A percentile compares a stretch with the other conserved stretches of the same genome.
These are phyloP conservation scores for Fusarium tupiense DNA, from an alignment of 2,329 filamentous ascomycete genomes.

Conservation along the genomic window DNA sequence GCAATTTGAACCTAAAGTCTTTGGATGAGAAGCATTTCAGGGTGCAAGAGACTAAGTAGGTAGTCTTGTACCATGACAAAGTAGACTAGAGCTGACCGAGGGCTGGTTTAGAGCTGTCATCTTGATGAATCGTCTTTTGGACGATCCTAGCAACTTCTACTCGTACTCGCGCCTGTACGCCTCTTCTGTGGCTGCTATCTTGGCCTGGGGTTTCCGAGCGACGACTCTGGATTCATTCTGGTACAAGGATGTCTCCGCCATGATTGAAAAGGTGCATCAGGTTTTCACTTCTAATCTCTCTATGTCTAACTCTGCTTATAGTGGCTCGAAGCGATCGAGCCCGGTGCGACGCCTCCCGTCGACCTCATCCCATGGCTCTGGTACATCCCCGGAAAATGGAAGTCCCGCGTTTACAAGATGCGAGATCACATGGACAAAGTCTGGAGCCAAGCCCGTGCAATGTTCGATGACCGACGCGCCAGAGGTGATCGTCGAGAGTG, in stretches of 20 bases:
- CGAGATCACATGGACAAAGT: not conserved
- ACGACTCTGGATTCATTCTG: not conserved
- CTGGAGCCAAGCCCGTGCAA: not conserved
- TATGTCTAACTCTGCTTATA: not conserved
- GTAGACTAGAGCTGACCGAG: not conserved
- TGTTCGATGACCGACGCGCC: not conserved
- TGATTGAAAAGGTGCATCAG: not conserved
- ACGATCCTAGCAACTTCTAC: not conserved
- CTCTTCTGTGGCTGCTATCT: not conserved
- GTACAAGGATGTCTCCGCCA: not conserved
- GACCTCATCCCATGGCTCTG: not conserved
- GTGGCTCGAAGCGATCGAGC: not conserved
- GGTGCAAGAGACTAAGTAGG: not conserved
- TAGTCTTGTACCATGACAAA: accelerated
- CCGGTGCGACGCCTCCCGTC: not conserved
- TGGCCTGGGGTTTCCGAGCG: not conserved
- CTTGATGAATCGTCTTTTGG: not conserved
- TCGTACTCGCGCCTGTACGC: not conserved
- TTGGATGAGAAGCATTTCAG: not conserved
- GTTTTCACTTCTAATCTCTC: accelerated
- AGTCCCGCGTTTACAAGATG: not conserved
- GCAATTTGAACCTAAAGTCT: not conserved
- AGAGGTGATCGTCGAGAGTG: not conserved
- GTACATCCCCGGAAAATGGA: not conserved
- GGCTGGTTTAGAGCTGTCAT: not conserved